A percentile compares a stretch with the other conserved stretches of the same genome.
Evolutionary conservation across 2,329 filamentous ascomycete genomes (phyloP).

Genomic region (Calonectria henricotiae): DNA sequence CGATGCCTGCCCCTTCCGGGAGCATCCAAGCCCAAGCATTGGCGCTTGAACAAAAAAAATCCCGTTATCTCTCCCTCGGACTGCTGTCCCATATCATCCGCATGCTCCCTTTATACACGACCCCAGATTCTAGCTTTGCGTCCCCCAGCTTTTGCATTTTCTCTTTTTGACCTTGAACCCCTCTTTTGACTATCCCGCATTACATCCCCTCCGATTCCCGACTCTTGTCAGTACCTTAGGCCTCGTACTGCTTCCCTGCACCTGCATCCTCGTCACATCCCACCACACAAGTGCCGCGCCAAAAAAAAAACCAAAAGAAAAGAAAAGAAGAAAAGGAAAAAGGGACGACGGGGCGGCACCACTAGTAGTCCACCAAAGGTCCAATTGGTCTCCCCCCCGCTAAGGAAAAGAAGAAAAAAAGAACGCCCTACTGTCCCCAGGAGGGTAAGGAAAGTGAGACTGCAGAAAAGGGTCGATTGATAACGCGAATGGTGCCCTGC

Average conservation of each 20-base stretch:
- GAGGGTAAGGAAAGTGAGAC: constrained; percentile 35
- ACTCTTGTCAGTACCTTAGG: constrained; percentile 21
- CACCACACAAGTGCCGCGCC: constrained; percentile 25
- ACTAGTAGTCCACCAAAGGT: constrained; percentile 4
- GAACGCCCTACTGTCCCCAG: constrained; percentile 23
- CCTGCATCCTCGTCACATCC: constrained; percentile 27
- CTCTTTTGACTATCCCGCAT: constrained; percentile 11
- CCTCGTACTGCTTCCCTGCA: constrained; percentile 28
- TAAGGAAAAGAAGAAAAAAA: constrained; percentile 28
- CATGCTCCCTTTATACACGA: constrained; percentile 23
- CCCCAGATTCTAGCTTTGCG: constrained; percentile 28
- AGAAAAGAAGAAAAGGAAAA: neutral
- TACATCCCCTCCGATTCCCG: constrained; percentile 32
- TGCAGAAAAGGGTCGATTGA: constrained; percentile 42
- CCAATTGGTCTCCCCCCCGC: constrained; percentile 43
- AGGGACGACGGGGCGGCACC: neutral
- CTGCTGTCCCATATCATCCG: constrained; percentile 16
- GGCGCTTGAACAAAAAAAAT: constrained; percentile 21
- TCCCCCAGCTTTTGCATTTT: constrained; percentile 29
- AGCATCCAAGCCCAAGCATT: constrained; percentile 11
- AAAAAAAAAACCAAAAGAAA: constrained; percentile 16
- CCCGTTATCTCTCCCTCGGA: constrained; percentile 32
- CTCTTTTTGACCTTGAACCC: constrained; percentile 10
- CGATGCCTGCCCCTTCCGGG: constrained; percentile 16
- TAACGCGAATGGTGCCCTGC: constrained; percentile 41